phyloP scores from a whole-genome alignment of 805 yeast genomes.

The Myxozyma sirexii region DNA sequence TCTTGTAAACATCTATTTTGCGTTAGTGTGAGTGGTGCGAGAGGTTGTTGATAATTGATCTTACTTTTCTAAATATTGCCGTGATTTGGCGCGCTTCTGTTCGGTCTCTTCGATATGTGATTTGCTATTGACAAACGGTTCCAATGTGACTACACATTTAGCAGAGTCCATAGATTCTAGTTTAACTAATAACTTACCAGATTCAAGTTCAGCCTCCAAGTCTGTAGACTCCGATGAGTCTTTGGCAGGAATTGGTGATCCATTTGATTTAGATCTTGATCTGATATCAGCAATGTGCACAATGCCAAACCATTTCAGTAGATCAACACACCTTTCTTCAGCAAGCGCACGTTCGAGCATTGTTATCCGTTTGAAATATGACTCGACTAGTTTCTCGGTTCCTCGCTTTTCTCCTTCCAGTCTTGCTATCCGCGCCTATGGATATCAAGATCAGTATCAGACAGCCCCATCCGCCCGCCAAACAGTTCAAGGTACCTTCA shows the following conservation, averaged over 20 bases:
- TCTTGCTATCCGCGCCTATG: constrained; percentile 48
- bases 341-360: constrained; percentile 40
- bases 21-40: neutral
- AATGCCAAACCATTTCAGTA: neutral
- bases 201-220: neutral
- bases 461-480: neutral
- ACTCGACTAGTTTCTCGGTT: constrained; percentile 39
- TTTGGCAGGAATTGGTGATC: neutral
- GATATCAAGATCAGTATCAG: neutral
- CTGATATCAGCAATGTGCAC: neutral
- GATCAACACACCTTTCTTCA: constrained; percentile 22
- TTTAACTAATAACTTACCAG: neutral
- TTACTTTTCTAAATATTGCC: constrained; percentile 31
- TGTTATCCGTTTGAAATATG: constrained; percentile 37
- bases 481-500: constrained; percentile 46
- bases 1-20: constrained; percentile 28
- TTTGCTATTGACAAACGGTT: constrained; percentile 7
- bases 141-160: neutral
- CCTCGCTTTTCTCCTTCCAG: constrained; percentile 58
- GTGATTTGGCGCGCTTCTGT: constrained; percentile 20
- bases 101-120: constrained; percentile 23
- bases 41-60: neutral
- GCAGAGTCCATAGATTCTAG: neutral
- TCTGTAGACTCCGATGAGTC: neutral
- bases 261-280: constrained; percentile 2